Evolutionary conservation across 345 rosid species (phyloP), one percentile per base, ranked within the genome.

Genomic region (Euclidium syriacum): DNA sequence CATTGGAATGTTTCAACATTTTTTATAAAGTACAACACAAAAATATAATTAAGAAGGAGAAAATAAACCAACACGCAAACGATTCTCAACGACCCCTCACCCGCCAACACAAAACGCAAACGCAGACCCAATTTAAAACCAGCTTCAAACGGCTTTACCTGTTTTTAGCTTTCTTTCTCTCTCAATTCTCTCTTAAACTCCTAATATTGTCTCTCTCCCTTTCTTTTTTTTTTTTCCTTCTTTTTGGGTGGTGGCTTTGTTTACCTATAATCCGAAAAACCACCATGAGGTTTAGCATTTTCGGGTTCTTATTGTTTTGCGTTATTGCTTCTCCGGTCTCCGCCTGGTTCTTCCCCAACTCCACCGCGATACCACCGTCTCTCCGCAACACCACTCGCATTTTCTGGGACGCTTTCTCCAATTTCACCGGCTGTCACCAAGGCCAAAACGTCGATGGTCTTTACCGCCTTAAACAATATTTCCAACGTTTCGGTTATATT

Each of bases 121-220:
- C 46, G 70, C 30, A 70, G 27, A 19, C 39, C 47, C 11, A 43
- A 18, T 14, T 36, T 27, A 14, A 62, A 57, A 63, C 24, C 20
- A 30, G 1, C 38, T 64, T 63, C 24, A 63, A 71, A 71, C 75
- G 23, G 66, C 49, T 64, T 43, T 42, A 57, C 71, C 71, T 65
- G 39, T 19, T 78, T 69, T 33, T 67, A 54, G 54, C 60, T 52
- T 51, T 58, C 70, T 11, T 65, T 33, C 26, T 75, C 70, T 44
- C 78, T 65, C 22, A 44, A 36, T 46, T 70, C 65, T 72, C 66
- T 75, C 59, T 82, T 75, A 47, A 80, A 81, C 46, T 54, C 74
- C 52, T 56, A 32, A 36, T 70, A 53, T 53, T 53, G 20, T 33
- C 26, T 47, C 64, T 75, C 7, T 74, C 49, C 29, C 11, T 20